phyloP scores from a whole-genome alignment of 495 filamentous ascomycete genomes.

The Pseudomonodictys pantanalensis region DNA sequence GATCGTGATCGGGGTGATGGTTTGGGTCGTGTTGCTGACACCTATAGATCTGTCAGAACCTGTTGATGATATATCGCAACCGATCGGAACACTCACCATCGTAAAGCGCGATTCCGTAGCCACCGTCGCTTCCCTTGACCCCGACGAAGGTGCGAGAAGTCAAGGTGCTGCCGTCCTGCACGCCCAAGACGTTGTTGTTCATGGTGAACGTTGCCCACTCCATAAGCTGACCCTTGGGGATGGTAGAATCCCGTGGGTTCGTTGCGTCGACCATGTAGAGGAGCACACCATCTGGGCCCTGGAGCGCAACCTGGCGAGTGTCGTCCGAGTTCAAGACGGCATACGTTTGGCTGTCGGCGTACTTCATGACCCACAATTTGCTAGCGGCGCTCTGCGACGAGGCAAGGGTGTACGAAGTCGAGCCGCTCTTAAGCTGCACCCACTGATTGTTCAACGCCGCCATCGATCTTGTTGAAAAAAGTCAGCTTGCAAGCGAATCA shows the following conservation, averaged over 20 bases:
- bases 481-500: background rate
- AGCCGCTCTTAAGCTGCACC: slow-evolving; percentile 8
- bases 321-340: slow-evolving; percentile 19
- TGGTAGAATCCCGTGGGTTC: slow-evolving; percentile 10
- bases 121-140: slow-evolving; percentile 5
- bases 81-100: slow-evolving; percentile 22
- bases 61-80: background rate
- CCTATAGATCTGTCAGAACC: slow-evolving; percentile 4
- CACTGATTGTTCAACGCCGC: slow-evolving; percentile 19
- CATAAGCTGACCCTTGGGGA: slow-evolving; percentile 22
- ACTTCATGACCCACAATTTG: slow-evolving; percentile 15
- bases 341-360: slow-evolving; percentile 16
- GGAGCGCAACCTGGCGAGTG: slow-evolving; percentile 21
- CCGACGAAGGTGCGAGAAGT: slow-evolving; percentile 19
- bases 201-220: slow-evolving; percentile 29
- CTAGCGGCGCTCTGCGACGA: slow-evolving; percentile 4
- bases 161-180: slow-evolving; percentile 23
- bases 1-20: slow-evolving; percentile 17
- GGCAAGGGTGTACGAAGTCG: slow-evolving; percentile 10
- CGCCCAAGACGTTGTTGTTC: slow-evolving; percentile 16
- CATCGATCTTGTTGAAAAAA: background rate
- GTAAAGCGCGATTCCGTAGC: slow-evolving; percentile 17
- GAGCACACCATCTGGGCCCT: slow-evolving; percentile 8
- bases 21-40: slow-evolving; percentile 10
- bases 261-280: slow-evolving; percentile 18